These are phyloP conservation scores for Neurospora crassa DNA, from an alignment of 2,329 filamentous ascomycete genomes.

Conservation along the genomic window DNA sequence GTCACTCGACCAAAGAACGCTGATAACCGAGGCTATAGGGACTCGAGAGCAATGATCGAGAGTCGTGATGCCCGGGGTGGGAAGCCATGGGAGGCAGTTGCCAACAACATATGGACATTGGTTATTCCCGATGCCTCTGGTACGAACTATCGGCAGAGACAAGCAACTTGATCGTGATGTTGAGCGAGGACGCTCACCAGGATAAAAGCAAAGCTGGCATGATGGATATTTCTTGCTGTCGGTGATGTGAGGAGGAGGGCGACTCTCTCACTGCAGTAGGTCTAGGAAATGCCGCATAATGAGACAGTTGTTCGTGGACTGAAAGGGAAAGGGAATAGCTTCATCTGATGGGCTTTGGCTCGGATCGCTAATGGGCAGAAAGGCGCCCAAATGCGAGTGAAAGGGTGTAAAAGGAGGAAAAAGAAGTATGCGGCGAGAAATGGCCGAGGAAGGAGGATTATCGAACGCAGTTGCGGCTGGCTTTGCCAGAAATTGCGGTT, in stretches of 20 bases:
- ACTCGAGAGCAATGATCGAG: background rate
- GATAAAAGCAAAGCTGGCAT: background rate
- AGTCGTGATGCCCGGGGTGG: background rate
- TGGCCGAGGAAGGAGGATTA: background rate
- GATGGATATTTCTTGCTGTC: background rate
- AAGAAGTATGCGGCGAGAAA: background rate
- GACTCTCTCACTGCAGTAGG: background rate
- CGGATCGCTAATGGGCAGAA: background rate
- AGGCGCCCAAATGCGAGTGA: background rate
- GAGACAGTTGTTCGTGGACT: background rate
- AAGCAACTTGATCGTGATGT: background rate
- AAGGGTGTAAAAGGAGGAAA: background rate
- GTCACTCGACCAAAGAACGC: background rate
- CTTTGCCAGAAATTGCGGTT: background rate
- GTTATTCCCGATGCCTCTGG: background rate
- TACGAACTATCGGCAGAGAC: background rate
- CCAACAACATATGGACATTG: background rate
- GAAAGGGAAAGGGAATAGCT: background rate
- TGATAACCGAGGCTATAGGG: background rate
- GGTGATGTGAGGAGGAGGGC: background rate
- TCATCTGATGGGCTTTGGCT: background rate
- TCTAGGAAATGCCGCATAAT: background rate
- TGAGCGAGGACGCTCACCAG: background rate
- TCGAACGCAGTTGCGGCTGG: background rate
- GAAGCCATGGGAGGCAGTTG: background rate